These are phyloP conservation scores for Aspergillus nanangensis DNA, from an alignment of 495 filamentous ascomycete species.

Conservation along the genomic window DNA sequence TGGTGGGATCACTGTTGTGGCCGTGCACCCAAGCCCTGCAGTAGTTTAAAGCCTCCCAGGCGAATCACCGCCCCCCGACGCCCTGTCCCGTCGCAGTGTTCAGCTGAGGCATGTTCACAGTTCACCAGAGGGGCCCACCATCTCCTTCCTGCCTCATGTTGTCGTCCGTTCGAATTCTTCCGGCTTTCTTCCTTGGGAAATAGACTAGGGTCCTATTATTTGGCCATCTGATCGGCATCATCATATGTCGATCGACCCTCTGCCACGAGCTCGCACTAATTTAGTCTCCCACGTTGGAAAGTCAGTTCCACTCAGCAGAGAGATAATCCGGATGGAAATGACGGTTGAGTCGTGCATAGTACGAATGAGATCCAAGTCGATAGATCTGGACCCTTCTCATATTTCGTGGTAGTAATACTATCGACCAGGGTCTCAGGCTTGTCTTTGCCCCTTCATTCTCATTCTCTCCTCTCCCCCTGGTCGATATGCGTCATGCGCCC, in stretches of 20 bases:
- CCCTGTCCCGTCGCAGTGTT: conserved; percentile 5
- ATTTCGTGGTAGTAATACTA: too few species aligned
- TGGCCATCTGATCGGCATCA: too few species aligned
- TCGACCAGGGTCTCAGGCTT: too few species aligned
- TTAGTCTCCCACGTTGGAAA: conserved; percentile 1
- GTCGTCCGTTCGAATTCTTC: neutral
- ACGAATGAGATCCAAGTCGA: neutral
- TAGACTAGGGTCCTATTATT: too few species aligned
- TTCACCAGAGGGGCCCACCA: too few species aligned
- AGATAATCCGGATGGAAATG: neutral
- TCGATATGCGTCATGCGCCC: too few species aligned
- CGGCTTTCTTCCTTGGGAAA: too few species aligned
- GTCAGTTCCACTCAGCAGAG: neutral
- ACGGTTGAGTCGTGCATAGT: neutral
- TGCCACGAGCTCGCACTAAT: neutral
- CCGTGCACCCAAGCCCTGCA: conserved; percentile 14
- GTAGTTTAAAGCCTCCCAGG: conserved; percentile 9
- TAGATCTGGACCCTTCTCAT: conserved; percentile 1
- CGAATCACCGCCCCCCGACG: conserved; percentile 1
- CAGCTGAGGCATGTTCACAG: too few species aligned
- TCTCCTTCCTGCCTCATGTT: too few species aligned
- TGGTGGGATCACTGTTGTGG: conserved; percentile 7
- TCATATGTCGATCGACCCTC: neutral
- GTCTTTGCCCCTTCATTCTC: neutral
- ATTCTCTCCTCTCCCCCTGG: neutral